Evolutionary conservation across 2,329 filamentous ascomycete species (phyloP).

Genomic region (Sphaerulina musiva): DNA sequence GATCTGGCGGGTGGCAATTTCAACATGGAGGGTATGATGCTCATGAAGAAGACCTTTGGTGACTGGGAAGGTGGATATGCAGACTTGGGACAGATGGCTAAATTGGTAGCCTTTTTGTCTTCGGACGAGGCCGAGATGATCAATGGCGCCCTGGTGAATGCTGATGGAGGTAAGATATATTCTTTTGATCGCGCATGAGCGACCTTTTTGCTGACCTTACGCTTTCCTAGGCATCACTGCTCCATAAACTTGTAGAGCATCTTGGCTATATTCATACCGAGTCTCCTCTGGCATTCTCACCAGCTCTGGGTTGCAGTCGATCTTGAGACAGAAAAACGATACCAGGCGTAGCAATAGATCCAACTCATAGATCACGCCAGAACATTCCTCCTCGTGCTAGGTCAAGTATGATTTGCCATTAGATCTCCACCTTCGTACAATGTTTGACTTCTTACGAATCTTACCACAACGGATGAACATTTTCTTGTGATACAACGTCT

Average conservation of each 20-base stretch:
- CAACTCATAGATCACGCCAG: background rate
- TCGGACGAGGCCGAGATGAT: constrained; percentile 31
- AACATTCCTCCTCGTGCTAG: no score
- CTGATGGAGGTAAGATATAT: constrained; percentile 23
- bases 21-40: constrained; percentile 29
- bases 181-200: background rate
- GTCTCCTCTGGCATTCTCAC: background rate
- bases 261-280: background rate
- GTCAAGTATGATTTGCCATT: no score
- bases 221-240: background rate
- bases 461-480: no score
- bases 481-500: no score
- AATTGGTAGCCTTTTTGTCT: constrained; percentile 31
- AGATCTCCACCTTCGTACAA: no score
- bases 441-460: no score
- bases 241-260: background rate
- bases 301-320: background rate
- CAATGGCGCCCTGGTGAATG: constrained; percentile 19
- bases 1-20: constrained; percentile 33
- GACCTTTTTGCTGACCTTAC: no score
- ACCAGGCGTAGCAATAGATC: background rate
- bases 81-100: constrained; percentile 31
- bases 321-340: background rate
- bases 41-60: constrained; percentile 23
- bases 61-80: constrained; percentile 21